Conservation (phyloP, 352 stramenopile species). For the Aphanomyces euteiches region DNA sequence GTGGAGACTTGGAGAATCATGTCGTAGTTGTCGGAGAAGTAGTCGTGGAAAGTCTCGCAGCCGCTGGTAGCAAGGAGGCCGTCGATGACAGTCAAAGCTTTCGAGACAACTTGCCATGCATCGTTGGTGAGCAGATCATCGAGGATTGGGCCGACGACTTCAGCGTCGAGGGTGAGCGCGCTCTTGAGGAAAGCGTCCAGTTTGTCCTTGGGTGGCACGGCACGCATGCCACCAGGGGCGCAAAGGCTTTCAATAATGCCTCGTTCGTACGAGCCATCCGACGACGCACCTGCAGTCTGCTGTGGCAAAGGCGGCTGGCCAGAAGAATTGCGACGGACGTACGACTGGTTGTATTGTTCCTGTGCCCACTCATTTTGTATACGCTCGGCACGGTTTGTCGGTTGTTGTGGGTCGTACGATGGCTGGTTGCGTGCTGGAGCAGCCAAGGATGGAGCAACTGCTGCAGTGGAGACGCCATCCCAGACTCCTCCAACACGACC, state of each 20-base stretch:
- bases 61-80: constrained; percentile 69
- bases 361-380: constrained; percentile 19
- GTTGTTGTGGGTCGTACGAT: constrained; percentile 28
- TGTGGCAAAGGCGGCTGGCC: constrained; percentile 27
- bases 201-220: constrained; percentile 92
- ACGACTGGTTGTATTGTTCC: constrained; percentile 11
- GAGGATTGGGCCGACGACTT: constrained; percentile 91
- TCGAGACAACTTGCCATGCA: constrained; percentile 88
- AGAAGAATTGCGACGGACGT: constrained; percentile 26
- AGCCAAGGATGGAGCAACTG: constrained; percentile 30
- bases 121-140: constrained; percentile 91
- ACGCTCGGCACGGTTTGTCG: background rate
- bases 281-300: constrained; percentile 70
- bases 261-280: constrained; percentile 89
- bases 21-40: constrained; percentile 73
- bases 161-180: constrained; percentile 87
- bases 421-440: constrained; percentile 40
- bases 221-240: constrained; percentile 91
- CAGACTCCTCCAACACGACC: constrained; percentile 74
- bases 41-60: constrained; percentile 80
- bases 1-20: constrained; percentile 65
- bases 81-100: constrained; percentile 93
- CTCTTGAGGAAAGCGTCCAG: constrained; percentile 89
- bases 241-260: constrained; percentile 91
- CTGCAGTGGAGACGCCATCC: constrained; percentile 38